Evolutionary conservation across 2,329 filamentous ascomycete species (phyloP).

Genomic region (Penicillium olsonii): DNA sequence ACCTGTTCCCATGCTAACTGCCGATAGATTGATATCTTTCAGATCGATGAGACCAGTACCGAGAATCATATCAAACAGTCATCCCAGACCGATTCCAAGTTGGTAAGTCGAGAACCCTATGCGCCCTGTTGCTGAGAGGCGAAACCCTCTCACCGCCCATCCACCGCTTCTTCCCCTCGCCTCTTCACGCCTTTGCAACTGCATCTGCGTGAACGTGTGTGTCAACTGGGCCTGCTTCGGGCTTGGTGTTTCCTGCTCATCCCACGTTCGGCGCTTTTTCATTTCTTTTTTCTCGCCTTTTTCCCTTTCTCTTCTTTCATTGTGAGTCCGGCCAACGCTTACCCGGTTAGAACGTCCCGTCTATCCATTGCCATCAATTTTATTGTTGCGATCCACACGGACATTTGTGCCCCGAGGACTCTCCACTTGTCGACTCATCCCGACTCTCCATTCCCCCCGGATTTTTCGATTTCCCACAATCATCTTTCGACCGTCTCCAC

Average conservation of each 20-base stretch:
- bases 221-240: conserved; percentile 6
- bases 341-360: conserved; percentile 6
- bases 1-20: neutral
- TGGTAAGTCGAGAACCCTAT: too few relatives aligned
- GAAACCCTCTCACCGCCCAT: conserved; percentile 15
- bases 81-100: neutral
- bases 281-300: neutral
- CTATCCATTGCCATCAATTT: conserved; percentile 6
- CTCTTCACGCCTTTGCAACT: conserved; percentile 6
- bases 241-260: conserved; percentile 11
- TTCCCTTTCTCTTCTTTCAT: neutral
- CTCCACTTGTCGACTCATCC: conserved; percentile 21
- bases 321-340: conserved; percentile 7
- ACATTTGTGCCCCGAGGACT: conserved; percentile 16
- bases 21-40: neutral
- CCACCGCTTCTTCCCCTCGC: conserved; percentile 21
- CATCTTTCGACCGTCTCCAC: neutral
- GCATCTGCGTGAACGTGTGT: neutral
- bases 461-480: conserved; percentile 1
- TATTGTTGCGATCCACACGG: conserved; percentile 14
- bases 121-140: too few relatives aligned
- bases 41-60: too few relatives aligned
- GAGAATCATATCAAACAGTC: too few relatives aligned
- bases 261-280: neutral
- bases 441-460: conserved; percentile 7